phyloP scores from a whole-genome alignment of 2,329 filamentous ascomycete genomes.

The Trichophyton schoenleinii region DNA sequence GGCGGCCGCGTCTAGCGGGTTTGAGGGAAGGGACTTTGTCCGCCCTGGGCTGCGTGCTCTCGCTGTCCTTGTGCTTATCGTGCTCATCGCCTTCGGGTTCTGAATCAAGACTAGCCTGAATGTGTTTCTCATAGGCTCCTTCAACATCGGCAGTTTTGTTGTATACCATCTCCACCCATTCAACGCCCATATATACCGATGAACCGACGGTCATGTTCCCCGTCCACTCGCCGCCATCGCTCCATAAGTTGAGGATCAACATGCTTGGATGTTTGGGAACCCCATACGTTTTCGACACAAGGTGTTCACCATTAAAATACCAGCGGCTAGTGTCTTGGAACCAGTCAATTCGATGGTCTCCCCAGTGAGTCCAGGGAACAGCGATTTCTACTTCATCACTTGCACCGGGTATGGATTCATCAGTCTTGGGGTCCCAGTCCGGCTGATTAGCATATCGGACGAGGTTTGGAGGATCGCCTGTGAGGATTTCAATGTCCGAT shows the following conservation, averaged over 20 bases:
- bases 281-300: constrained; percentile 23
- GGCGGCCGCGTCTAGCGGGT: not conserved
- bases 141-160: constrained; percentile 17
- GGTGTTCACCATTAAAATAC: constrained; percentile 25
- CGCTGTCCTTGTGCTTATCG: constrained; percentile 22
- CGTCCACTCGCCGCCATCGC: constrained; percentile 31
- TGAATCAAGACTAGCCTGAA: not conserved
- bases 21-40: not conserved
- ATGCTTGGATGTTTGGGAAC: constrained; percentile 28
- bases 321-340: constrained; percentile 24
- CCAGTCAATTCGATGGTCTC: constrained; percentile 33
- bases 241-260: constrained; percentile 33
- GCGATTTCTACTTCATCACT: constrained; percentile 21
- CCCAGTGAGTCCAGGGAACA: constrained; percentile 30
- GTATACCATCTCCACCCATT: constrained; percentile 32
- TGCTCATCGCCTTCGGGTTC: constrained; percentile 12
- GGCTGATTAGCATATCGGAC: constrained; percentile 35
- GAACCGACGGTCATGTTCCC: constrained; percentile 29
- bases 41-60: constrained; percentile 14
- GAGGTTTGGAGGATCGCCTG: constrained; percentile 31
- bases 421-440: constrained; percentile 26
- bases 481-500: constrained; percentile 43
- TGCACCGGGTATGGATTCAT: constrained; percentile 24
- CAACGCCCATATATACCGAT: constrained; percentile 28
- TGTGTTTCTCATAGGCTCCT: not conserved